Evolutionary conservation across 345 rosid species (phyloP).

Genomic region (Citrus sinensis): DVS_A1.0 CM039166.1:12969001-12969500

Average conservation of each 20-base stretch:
- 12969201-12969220: background rate
- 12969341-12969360: constrained; percentile 14
- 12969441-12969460: constrained; percentile 59
- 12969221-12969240: too few relatives aligned
- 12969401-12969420: constrained; percentile 26
- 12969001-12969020: too few relatives aligned
- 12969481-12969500: constrained; percentile 47
- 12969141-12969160: too few relatives aligned
- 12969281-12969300: too few relatives aligned
- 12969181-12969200: too few relatives aligned
- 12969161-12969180: too few relatives aligned
- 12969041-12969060: too few relatives aligned
- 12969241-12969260: too few relatives aligned
- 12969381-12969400: constrained; percentile 17
- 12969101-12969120: too few relatives aligned
- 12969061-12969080: too few relatives aligned
- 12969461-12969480: constrained; percentile 85
- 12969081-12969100: background rate
- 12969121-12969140: too few relatives aligned
- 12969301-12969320: background rate
- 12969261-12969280: background rate
- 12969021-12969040: too few relatives aligned
- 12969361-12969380: background rate
- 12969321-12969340: constrained; percentile 19
- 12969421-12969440: constrained; percentile 34